These are phyloP conservation scores for Malus hybrid DNA, from an alignment of 331 rosid species.

Conservation along the genomic window DNA sequence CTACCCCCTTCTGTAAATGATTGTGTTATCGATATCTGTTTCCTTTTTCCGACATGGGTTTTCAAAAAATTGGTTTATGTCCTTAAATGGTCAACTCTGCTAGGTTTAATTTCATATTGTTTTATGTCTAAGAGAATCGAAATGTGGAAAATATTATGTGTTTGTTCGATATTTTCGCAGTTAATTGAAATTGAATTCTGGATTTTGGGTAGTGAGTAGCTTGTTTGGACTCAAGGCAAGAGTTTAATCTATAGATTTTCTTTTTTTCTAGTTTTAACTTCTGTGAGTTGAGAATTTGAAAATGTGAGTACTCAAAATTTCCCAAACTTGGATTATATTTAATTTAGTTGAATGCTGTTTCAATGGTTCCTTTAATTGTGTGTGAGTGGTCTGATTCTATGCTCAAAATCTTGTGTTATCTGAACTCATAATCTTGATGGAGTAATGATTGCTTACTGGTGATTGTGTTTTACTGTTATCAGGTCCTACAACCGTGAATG, in stretches of 20 bases:
- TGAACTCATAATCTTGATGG: neutral
- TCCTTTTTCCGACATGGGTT: neutral
- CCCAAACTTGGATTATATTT: neutral
- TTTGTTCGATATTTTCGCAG: neutral
- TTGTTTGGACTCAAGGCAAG: neutral
- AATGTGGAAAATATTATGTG: neutral
- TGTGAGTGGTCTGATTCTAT: neutral
- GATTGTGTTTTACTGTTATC: slow-evolving; percentile 15
- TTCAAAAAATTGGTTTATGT: neutral
- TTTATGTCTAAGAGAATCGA: neutral
- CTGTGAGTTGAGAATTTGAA: neutral
- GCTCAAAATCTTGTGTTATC: neutral
- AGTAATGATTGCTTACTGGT: neutral
- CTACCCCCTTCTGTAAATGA: neutral
- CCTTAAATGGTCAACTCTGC: neutral
- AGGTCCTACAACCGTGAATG: slow-evolving; percentile 83
- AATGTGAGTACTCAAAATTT: neutral
- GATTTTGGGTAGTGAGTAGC: neutral
- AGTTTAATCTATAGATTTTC: neutral
- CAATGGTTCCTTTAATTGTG: neutral
- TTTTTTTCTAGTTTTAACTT: neutral
- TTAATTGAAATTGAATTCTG: neutral
- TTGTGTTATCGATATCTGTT: neutral
- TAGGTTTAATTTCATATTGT: neutral
- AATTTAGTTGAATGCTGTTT: neutral